Evolutionary conservation across 2,329 filamentous ascomycete species (phyloP), one percentile per base, ranked within the genome.

Genomic region (Dothideomycetes sp.): DNA sequence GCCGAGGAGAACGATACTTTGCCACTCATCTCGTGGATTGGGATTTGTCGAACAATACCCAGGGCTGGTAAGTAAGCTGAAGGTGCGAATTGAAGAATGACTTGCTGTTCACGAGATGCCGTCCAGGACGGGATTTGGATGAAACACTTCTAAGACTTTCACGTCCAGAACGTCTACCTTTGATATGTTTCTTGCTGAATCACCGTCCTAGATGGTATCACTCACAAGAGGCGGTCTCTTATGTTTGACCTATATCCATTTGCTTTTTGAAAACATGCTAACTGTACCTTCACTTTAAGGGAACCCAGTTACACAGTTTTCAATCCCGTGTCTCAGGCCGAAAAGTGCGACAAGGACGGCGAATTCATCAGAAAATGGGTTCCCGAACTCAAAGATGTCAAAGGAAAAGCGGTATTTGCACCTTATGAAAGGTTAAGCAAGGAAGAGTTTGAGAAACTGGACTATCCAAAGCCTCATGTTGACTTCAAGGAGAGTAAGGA

Each of bases 271-370:
- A n/a, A n/a, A n/a, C n/a, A n/a, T n/a, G n/a, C n/a, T n/a, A n/a
- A n/a, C n/a, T n/a, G n/a, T n/a, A n/a, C n/a, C n/a, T n/a, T n/a
- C n/a, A n/a, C n/a, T n/a, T n/a, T n/a, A n/a, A n/a, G n/a, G n/a
- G 66, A 72, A 53, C 69, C 69, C 1, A 61, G 56, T 15, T 72
- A 70, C 43, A 71, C 69, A 0, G 58, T 69, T 10, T 69, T 69
- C 52, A 69, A 68, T 41, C 60, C 60, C 3, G 57, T 63, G 8
- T 50, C 44, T 3, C 60, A 64, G 41, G 59, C 60, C 5, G 60
- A 64, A 49, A 55, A 48, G 41, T 61, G 61, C 35, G 60, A 64
- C 36, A 56, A 57, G 0, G 45, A 58, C 15, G 60, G 61, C 2
- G 58, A 61, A 9, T 64, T 59, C 38, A 63, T 64, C 10, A 41